These are phyloP conservation scores for Cairneyella variabilis DNA, from an alignment of 495 filamentous ascomycete genomes.

Conservation along the genomic window DNA sequence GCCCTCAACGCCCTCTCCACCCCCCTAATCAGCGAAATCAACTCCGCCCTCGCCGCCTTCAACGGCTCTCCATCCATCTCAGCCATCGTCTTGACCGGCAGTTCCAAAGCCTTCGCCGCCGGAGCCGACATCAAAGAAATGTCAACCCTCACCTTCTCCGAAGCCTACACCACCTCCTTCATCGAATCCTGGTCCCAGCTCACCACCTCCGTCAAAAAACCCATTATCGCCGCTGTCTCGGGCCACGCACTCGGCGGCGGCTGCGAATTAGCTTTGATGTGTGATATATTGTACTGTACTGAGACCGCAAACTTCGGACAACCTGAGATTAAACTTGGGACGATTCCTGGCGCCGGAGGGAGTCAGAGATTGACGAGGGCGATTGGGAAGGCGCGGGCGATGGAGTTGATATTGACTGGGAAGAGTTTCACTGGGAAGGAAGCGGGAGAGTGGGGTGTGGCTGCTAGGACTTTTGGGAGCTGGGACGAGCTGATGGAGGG, in stretches of 20 bases:
- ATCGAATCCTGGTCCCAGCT: constrained; percentile 90
- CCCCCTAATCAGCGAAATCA: constrained; percentile 85
- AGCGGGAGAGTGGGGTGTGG: constrained; percentile 87
- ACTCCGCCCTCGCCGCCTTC: constrained; percentile 70
- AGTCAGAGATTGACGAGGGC: constrained; percentile 84
- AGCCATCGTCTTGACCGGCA: constrained; percentile 84
- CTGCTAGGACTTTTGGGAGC: constrained; percentile 73
- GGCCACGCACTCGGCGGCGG: constrained; percentile 93
- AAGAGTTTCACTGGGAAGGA: constrained; percentile 75
- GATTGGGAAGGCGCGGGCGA: constrained; percentile 84
- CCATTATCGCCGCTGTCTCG: constrained; percentile 88
- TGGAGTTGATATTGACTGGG: constrained; percentile 92
- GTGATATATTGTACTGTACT: constrained; percentile 90
- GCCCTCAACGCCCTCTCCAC: constrained; percentile 89
- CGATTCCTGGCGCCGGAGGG: constrained; percentile 89
- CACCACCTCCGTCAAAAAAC: constrained; percentile 77
- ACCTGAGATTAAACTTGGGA: constrained; percentile 92
- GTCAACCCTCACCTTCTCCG: constrained; percentile 79
- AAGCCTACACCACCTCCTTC: constrained; percentile 82
- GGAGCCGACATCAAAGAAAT: constrained; percentile 99
- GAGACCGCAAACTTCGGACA: constrained; percentile 83
- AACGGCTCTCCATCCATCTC: constrained; percentile 65
- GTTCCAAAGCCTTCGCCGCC: constrained; percentile 84
- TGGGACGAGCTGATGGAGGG: constrained; percentile 79
- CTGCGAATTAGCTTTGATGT: constrained; percentile 97